Conservation (phyloP, 176 grass and related monocot genomes). For the Oryza brachyantha region DNA sequence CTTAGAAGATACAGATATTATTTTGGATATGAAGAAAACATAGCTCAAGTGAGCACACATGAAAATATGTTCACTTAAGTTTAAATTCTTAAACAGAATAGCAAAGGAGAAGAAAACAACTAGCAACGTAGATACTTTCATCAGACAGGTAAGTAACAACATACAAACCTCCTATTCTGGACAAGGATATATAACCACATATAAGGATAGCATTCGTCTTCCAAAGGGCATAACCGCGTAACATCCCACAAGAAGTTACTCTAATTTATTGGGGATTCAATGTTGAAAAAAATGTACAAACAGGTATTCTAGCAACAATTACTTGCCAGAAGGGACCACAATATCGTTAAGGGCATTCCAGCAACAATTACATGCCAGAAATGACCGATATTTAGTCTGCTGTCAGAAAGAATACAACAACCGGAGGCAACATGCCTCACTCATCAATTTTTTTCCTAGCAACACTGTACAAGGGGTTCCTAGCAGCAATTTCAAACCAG, state of each 20-base stretch:
- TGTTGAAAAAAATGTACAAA: constrained; percentile 36
- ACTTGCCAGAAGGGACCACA: constrained; percentile 46
- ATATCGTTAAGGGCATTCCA: constrained; percentile 31
- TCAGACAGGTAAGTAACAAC: neutral
- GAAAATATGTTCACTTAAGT: neutral
- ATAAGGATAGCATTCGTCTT: constrained; percentile 9
- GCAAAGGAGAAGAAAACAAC: neutral
- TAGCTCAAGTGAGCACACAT: neutral
- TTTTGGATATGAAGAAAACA: neutral
- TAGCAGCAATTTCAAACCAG: constrained; percentile 49
- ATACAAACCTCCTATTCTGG: neutral
- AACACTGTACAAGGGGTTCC: constrained; percentile 34
- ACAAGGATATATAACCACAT: constrained; percentile 18
- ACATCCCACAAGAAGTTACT: constrained; percentile 19
- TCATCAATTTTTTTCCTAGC: constrained; percentile 41
- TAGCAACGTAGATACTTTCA: neutral
- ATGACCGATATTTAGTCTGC: constrained; percentile 22
- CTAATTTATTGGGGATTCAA: constrained; percentile 40
- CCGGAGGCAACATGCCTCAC: constrained; percentile 52
- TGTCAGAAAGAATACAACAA: constrained; percentile 48
- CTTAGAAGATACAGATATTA: neutral
- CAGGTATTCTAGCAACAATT: constrained; percentile 48
- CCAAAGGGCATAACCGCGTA: neutral
- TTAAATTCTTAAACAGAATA: neutral
- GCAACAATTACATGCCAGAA: constrained; percentile 42